A percentile compares a stretch with the other conserved stretches of the same genome.
Conservation (phyloP, 768 basidiomycete genomes). For the Suillus hirtellus region DNA sequence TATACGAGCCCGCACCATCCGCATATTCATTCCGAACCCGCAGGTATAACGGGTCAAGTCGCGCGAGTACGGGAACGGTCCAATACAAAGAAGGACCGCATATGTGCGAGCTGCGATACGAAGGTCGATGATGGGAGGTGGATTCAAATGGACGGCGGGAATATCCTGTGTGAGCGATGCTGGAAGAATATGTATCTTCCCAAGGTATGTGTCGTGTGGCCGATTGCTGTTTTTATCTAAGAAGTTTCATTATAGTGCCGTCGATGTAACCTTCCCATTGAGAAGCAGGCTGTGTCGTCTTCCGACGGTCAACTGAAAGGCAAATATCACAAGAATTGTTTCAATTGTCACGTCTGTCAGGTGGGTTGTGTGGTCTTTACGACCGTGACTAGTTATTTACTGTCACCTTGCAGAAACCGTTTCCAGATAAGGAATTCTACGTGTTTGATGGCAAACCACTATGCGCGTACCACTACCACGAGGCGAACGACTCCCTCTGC, state of each 20-base stretch:
- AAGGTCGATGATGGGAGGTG: constrained; percentile 78
- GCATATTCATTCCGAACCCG: constrained; percentile 33
- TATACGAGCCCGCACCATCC: constrained; percentile 49
- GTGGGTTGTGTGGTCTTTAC: constrained; percentile 35
- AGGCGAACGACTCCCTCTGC: constrained; percentile 87
- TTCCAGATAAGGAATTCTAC: constrained; percentile 91
- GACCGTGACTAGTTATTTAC: background rate
- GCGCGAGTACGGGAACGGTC: constrained; percentile 33
- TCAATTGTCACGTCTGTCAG: constrained; percentile 83
- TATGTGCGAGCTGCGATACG: constrained; percentile 70
- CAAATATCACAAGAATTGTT: constrained; percentile 92
- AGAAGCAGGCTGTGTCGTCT: constrained; percentile 88
- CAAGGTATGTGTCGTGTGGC: constrained; percentile 54
- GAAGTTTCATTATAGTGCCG: constrained; percentile 60
- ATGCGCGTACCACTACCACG: constrained; percentile 92
- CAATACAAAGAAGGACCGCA: constrained; percentile 33
- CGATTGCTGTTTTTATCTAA: constrained; percentile 1
- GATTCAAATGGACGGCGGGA: constrained; percentile 76
- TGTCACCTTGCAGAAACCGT: constrained; percentile 62
- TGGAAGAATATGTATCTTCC: constrained; percentile 98
- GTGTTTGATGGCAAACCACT: constrained; percentile 88
- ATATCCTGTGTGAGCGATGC: constrained; percentile 82
- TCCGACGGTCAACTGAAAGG: constrained; percentile 94
- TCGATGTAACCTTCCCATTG: constrained; percentile 82
- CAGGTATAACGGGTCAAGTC: constrained; percentile 27